Evolutionary conservation across 306 rosid species (phyloP).

Genomic region (Malus sieversii): DNA sequence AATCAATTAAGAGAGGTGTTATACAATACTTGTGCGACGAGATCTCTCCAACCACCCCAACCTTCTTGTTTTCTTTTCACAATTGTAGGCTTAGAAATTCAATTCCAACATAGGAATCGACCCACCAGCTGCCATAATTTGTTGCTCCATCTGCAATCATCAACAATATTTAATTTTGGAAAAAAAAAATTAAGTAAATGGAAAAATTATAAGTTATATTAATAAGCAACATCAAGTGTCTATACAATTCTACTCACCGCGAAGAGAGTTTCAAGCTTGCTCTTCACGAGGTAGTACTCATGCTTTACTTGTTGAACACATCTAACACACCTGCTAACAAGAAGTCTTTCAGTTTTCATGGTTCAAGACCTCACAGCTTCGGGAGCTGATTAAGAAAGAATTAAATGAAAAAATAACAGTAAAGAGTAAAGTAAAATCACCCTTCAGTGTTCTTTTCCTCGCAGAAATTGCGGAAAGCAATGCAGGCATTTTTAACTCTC

Average conservation of each 20-base stretch:
- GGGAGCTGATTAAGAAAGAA: not conserved
- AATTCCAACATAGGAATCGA: conserved; percentile 62
- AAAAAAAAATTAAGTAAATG: not conserved
- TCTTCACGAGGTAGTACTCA: conserved; percentile 72
- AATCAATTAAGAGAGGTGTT: conserved; percentile 20
- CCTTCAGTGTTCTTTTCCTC: conserved; percentile 76
- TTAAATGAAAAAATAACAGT: not conserved
- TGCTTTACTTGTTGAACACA: conserved; percentile 90
- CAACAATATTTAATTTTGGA: not conserved
- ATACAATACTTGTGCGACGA: conserved; percentile 18
- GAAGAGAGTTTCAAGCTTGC: conserved; percentile 75
- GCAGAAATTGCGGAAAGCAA: conserved; percentile 73
- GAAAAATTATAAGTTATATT: not conserved
- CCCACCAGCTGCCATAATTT: conserved; percentile 90
- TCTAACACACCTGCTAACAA: conserved; percentile 56
- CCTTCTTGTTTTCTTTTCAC: conserved; percentile 6
- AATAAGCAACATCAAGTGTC: not conserved
- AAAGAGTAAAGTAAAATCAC: conserved; percentile 44
- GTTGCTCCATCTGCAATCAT: conserved; percentile 80
- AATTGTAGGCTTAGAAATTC: conserved; percentile 30
- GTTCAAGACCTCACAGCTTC: not conserved
- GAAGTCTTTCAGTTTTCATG: not conserved
- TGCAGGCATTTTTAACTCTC: conserved; percentile 75
- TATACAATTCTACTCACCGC: conserved; percentile 37
- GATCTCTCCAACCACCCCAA: conserved; percentile 40